Conservation (phyloP, 768 basidiomycete genomes). For the Hypholoma fasciculare region DNA sequence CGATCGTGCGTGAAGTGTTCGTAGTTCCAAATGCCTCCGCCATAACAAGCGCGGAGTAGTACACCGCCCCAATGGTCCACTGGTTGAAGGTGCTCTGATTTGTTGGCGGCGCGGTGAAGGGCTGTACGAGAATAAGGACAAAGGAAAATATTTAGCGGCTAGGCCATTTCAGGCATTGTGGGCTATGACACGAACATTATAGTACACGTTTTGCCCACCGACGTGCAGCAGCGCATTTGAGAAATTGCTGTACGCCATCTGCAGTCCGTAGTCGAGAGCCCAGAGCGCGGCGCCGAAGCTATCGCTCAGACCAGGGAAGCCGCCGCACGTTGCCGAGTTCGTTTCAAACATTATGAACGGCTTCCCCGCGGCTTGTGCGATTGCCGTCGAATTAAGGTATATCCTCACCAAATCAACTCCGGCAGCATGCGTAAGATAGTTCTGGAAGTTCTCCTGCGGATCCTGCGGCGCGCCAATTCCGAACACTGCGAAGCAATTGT, state of each 20-base stretch:
- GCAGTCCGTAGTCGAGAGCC: conserved; percentile 61
- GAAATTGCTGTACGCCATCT: conserved; percentile 57
- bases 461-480: conserved; percentile 38
- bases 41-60: conserved; percentile 71
- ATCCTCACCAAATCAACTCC: conserved; percentile 45
- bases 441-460: conserved; percentile 49
- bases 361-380: conserved; percentile 42
- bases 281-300: conserved; percentile 65
- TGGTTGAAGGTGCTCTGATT: conserved; percentile 60
- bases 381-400: conserved; percentile 51
- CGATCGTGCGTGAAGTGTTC: conserved; percentile 62
- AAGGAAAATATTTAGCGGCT: background rate
- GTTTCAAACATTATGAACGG: conserved; percentile 70
- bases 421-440: conserved; percentile 62
- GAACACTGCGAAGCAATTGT: conserved; percentile 61
- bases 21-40: conserved; percentile 71
- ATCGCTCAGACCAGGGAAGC: conserved; percentile 63
- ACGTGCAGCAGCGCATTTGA: conserved; percentile 52
- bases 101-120: conserved; percentile 42
- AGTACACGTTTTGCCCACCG: conserved; percentile 64
- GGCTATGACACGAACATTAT: conserved; percentile 49
- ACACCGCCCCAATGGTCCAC: conserved; percentile 79
- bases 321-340: conserved; percentile 70
- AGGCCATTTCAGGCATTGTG: background rate
- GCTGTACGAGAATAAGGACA: conserved; percentile 5